Evolutionary conservation across 768 basidiomycete species (phyloP), one percentile per base, ranked within the genome.

Genomic region (Mycena latifolia): DNA sequence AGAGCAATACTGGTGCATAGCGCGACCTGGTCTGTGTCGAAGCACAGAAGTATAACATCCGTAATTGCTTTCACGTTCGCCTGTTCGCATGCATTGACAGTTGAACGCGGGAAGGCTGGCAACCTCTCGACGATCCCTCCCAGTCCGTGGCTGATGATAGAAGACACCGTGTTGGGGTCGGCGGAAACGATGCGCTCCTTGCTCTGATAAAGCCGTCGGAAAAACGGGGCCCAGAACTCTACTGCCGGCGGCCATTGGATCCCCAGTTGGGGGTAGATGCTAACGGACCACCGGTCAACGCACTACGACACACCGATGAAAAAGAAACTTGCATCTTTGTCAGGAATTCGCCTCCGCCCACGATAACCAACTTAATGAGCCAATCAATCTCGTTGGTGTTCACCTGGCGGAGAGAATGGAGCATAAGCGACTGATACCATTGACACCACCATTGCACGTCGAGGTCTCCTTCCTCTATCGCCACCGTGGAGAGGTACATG

Each of bases 191-290:
- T 61, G 5, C 46, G 46, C 14, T 25, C 17, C 25, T 31, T 31
- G 47, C 52, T 48, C 24, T 62, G 22, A 29, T 67, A 45, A 0
- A 67, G 48, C 6, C 29, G n/a, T 0, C 17, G 50, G 1, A 61
- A 25, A 25, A 61, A 67, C 0, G 54, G 55, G 12, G 27, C 24
- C 65, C 65, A 67, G 25, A 67, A 58, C 6, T 41, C n/a, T 35
- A 29, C 43, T 3, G 33, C 60, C 0, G 60, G 48, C 20, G 61
- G 25, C 20, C 28, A 18, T 24, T 67, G 53, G 5, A 12, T 7
- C 25, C 17, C 25, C 22, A 67, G n/a, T 35, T 66, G 59, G 2
- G 54, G 47, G 18, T 43, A 56, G 2, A 61, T 27, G 8, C 65
- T 67, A 58, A 52, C 17, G 28, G 24, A 33, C 24, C 9, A 35